Evolutionary conservation across 2,329 filamentous ascomycete species (phyloP), one percentile per base, ranked within the genome.

Genomic region (Colletotrichum destructivum): DNA sequence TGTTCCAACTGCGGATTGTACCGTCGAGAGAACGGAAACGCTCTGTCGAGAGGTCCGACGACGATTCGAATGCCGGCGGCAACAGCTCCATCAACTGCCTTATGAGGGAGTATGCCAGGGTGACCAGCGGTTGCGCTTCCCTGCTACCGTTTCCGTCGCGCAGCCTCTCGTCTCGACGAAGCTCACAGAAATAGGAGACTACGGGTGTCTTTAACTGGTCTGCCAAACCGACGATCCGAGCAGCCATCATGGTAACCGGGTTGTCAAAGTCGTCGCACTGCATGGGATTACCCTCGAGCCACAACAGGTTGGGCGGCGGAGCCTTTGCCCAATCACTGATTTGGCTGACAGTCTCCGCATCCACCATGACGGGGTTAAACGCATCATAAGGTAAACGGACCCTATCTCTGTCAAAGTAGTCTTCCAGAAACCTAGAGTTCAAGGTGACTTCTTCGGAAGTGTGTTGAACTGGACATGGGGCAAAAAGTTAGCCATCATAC

Each of bases 121-220:
- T 52, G 4, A 70, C 13, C 5, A 56, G 3, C 11, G 47, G 62
- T 9, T 73, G 72, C 4, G 42, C 26, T 16, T 73, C 56, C 6
- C 40, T 60, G 12, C 42, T 64, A 9, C 40, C 35, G 6, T 69
- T 70, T 3, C 47, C 72, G 0, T 12, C 0, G 4, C 62, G 35
- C 0, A 65, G 6, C 0, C 6, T 38, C 7, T 64, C 52, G 0
- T 60, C 40, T 21, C 74, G 16, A 0, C 23, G 66, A 2, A 73
- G 66, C 16, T 75, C 60, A 42, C 75, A 75, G 56, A 76, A 76
- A 51, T 75, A 76, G 0, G 76, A 77, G 2, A 76, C 13, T 0
- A 72, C 61, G 3, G 66, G 62, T 7, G 74, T 3, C 3, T 56
- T 21, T 1, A 54, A 59, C 15, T n/a, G 26, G 2, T 47, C 59